Conservation (phyloP, 371 early-diverging fungal genomes). For the Batrachochytrium dendrobatidis region DNA sequence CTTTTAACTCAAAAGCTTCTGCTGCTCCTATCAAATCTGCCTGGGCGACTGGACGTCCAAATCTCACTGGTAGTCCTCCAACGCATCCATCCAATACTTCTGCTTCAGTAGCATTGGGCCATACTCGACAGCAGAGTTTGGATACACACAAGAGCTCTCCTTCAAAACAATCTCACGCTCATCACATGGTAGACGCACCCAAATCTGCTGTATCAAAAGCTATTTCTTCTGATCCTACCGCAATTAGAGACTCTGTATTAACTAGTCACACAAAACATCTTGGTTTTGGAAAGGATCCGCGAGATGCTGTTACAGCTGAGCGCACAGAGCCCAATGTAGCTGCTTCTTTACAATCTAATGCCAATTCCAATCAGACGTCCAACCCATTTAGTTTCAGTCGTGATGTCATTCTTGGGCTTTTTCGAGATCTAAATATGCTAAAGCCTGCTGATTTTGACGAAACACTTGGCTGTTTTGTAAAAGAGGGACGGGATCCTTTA, state of each 20-base stretch:
- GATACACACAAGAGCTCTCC: too few species aligned
- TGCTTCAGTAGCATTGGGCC: slow-evolving; percentile 5
- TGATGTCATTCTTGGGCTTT: slow-evolving; percentile 32
- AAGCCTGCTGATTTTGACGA: slow-evolving; percentile 30
- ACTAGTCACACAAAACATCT: too few species aligned
- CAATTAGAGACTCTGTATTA: too few species aligned
- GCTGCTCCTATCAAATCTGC: slow-evolving; percentile 8
- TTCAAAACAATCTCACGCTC: too few species aligned
- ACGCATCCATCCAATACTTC: not conserved
- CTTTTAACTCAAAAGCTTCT: not conserved
- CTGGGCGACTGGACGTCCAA: slow-evolving; percentile 5
- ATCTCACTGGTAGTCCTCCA: not conserved
- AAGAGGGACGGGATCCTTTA: slow-evolving; percentile 23
- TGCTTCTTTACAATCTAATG: too few species aligned
- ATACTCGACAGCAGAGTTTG: not conserved
- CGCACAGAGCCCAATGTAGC: too few species aligned
- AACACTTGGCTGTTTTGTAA: slow-evolving; percentile 9
- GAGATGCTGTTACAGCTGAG: too few species aligned
- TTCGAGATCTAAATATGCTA: slow-evolving; percentile 16
- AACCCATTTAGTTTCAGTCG: slow-evolving; percentile 27
- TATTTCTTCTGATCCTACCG: too few species aligned
- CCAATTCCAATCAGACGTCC: not conserved
- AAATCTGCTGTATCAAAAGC: too few species aligned
- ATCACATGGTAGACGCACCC: too few species aligned
- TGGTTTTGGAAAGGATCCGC: too few species aligned